Evolutionary conservation across 2,329 filamentous ascomycete genomes (phyloP), one percentile per base, ranked within the genome.

Genomic region (Botrytis elliptica): DNA sequence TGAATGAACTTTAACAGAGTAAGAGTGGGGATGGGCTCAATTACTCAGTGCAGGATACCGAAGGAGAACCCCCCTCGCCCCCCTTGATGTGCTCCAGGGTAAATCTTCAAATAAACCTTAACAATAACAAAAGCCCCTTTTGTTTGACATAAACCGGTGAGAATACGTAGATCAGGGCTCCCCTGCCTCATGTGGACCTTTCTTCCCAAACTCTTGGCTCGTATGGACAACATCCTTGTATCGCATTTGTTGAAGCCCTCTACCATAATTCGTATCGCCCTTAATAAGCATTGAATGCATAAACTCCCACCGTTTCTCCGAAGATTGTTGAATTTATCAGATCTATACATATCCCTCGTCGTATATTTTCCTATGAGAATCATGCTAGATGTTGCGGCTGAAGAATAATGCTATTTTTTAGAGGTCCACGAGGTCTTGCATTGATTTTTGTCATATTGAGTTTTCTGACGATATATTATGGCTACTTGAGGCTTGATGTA

Each of bases 351-450:
- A 57, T 70, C 38, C 20, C 55, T 29, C 38, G 18, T 36, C 20
- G 62, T 49, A 46, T 36, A 14, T 16, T 52, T 52, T 33, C 33
- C 18, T 71, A 33, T 55, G 60, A 71, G 44, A 33, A 71, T 55
- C 16, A 38, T 40, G 29, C 18, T 63, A 55, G 36, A 71, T 65
- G 38, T 64, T 66, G 22, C 59, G 22, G 44, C 18, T 65, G 29
- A 20, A 33, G 70, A 67, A 72, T 16, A 38, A 72, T 67, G 62
- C 49, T 72, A 25, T 46, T 72, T n/a, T 4, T 57, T 33, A 52
- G 29, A 57, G 62, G 62, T 16, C 49, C 49, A 60, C 62, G 62
- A 67, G 62, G 70, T 60, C 70, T 67, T 49, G 40, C 57, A 67
- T 49, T 72, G 20, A 72, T 66, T 38, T 40, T 44, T 40, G 29